Base-by-base conservation (phyloP, 352 stramenopile species). In the Pythium aristosporum region DNA sequence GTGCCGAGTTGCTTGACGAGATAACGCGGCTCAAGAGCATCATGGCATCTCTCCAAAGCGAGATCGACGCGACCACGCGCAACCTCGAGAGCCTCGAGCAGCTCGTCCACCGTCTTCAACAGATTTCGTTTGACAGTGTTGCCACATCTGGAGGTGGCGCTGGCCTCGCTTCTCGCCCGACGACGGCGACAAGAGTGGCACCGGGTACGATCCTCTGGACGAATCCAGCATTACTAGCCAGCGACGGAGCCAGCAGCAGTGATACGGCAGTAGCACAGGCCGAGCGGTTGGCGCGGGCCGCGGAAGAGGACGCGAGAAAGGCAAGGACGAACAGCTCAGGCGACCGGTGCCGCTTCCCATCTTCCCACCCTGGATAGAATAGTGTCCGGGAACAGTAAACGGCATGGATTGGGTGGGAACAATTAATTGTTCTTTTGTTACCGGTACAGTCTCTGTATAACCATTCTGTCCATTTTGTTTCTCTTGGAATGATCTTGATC, bases 21-120 rank as follows among this genome's bases (percentile, higher is more conserved):
- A 69, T 83, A 54, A 30, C 36, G 28, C 73, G 64, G 12, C 61
- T 83, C 20, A 73, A 72, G 16, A 55, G 63, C 8, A 55, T 74
- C n/a, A 70, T 74, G 28, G 43, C 59, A 49, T 42, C 46, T 7
- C 57, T 85, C 5, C 57, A 85, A 62, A 50, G 58, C 11, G 66
- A 80, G 49, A 65, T 83, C 21, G 68, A 82, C 44, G 57, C 67
- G 52, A 81, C 74, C 18, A 69, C 61, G 32, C 72, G 68, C 42
- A 75, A 56, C 28, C 58, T 85, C 15, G 67, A 72, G 56, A 68
- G 58, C 12, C 75, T 80, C 51, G 71, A 80, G 25, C 57, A 54
- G 8, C 53, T 84, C 42, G 72, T 72, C 37, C 48, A 50, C 23
- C 68, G 71, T 37, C 64, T 84, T 25, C 53, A 68, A 36, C 55